phyloP scores from a whole-genome alignment of 2,329 filamentous ascomycete species.

The Myriosclerotinia duriaeana region DNA sequence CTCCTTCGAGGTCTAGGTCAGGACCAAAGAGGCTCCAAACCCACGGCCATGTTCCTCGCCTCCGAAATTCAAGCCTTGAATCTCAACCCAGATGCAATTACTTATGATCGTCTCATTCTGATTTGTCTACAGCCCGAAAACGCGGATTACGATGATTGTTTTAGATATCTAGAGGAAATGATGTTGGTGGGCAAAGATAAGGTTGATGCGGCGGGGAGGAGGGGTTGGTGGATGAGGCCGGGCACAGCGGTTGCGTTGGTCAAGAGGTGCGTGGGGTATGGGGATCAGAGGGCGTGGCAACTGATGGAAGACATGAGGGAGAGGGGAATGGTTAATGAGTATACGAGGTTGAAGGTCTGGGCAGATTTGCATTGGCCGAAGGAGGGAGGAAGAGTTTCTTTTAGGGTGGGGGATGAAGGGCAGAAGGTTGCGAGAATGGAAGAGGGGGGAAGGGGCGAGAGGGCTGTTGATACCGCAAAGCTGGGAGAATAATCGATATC shows the following conservation, averaged over 20 bases:
- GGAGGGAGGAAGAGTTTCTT: neutral
- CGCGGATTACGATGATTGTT: constrained; percentile 48
- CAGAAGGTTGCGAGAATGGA: too few relatives aligned
- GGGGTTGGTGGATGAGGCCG: constrained; percentile 39
- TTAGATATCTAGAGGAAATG: constrained; percentile 54
- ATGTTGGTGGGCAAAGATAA: constrained; percentile 41
- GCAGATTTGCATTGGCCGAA: constrained; percentile 16
- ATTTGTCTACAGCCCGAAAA: constrained; percentile 48
- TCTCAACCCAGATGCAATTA: constrained; percentile 55
- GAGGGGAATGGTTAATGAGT: constrained; percentile 23
- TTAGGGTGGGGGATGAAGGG: neutral
- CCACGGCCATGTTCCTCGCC: constrained; percentile 60
- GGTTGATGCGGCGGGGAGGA: constrained; percentile 29
- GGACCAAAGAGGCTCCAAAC: constrained; percentile 44
- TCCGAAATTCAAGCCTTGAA: constrained; percentile 59
- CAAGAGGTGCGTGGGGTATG: constrained; percentile 28
- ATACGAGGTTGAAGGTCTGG: constrained; percentile 8
- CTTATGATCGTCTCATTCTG: constrained; percentile 62
- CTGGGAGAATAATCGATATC: too few relatives aligned
- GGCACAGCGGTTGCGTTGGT: constrained; percentile 35
- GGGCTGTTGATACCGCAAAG: neutral
- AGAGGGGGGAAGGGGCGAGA: too few relatives aligned
- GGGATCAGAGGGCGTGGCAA: constrained; percentile 33
- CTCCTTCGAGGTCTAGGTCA: constrained; percentile 49
- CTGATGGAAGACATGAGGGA: constrained; percentile 34